These are phyloP conservation scores for Fusarium sp. DNA, from an alignment of 2,329 filamentous ascomycete species.

Conservation along the genomic window DNA sequence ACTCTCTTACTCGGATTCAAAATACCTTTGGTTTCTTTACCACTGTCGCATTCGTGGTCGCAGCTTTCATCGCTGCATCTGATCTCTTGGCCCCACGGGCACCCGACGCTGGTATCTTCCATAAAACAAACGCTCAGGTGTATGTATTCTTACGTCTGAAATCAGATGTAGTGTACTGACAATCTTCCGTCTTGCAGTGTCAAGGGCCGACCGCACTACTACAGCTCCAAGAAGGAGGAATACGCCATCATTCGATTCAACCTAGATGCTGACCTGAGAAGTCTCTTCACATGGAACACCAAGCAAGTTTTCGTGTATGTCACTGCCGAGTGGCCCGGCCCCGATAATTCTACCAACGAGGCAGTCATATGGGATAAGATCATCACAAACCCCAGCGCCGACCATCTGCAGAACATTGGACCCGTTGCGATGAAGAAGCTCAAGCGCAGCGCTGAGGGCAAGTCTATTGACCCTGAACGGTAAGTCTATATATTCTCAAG, in stretches of 20 bases:
- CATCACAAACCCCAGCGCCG: constrained; percentile 79
- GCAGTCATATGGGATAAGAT: constrained; percentile 97
- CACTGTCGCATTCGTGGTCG: constrained; percentile 87
- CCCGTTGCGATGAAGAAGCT: constrained; percentile 73
- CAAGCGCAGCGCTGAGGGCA: constrained; percentile 68
- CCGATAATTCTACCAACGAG: constrained; percentile 67
- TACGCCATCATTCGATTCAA: constrained; percentile 96
- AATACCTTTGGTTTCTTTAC: constrained; percentile 99
- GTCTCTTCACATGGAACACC: constrained; percentile 99
- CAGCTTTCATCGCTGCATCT: constrained; percentile 82
- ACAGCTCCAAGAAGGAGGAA: constrained; percentile 91
- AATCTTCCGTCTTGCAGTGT: constrained; percentile 65
- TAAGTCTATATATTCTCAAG: constrained; percentile 47
- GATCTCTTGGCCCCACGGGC: constrained; percentile 78
- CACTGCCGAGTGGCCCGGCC: constrained; percentile 76
- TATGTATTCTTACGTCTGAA: constrained; percentile 58
- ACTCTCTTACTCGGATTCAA: constrained; percentile 84
- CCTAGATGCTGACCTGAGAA: constrained; percentile 88
- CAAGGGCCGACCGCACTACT: constrained; percentile 95
- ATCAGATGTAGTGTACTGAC: constrained; percentile 8
- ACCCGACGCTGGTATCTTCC: constrained; percentile 70
- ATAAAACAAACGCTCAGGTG: constrained; percentile 86
- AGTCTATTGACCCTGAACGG: constrained; percentile 70
- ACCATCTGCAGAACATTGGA: constrained; percentile 71
- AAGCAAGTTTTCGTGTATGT: constrained; percentile 98